Evolutionary conservation across 1,284 basidiomycete species (phyloP).

Genomic region (Apiotrichum siamense): DNA sequence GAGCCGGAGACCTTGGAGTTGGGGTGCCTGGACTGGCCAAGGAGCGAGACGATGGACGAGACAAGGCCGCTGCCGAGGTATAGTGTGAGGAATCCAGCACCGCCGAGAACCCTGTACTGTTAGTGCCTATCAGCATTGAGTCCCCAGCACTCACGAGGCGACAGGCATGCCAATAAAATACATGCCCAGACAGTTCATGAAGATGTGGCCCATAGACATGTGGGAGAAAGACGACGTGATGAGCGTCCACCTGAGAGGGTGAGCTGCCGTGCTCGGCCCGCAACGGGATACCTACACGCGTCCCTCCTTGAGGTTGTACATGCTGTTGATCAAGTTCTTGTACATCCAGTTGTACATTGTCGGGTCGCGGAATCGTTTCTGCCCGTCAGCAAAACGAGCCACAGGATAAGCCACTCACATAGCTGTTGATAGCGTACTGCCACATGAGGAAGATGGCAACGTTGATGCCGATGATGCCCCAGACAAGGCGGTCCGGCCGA

Average conservation of each 20-base stretch:
- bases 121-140: no score
- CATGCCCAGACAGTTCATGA: conserved; percentile 72
- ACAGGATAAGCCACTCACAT: conserved; percentile 21
- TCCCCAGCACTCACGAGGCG: conserved; percentile 46
- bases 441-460: conserved; percentile 40
- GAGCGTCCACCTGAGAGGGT: conserved; percentile 57
- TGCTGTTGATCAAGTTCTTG: conserved; percentile 59
- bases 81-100: conserved; percentile 62
- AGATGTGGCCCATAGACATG: conserved; percentile 57
- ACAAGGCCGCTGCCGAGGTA: conserved; percentile 68
- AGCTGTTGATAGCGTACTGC: conserved; percentile 41
- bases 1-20: not conserved
- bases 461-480: conserved; percentile 37
- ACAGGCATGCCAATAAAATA: conserved; percentile 71
- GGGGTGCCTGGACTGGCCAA: not conserved
- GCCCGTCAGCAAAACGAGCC: not conserved
- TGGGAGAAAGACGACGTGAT: conserved; percentile 73
- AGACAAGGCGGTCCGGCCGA: conserved; percentile 1
- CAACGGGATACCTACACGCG: conserved; percentile 50
- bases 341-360: conserved; percentile 57
- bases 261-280: no score
- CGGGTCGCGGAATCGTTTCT: conserved; percentile 51
- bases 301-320: conserved; percentile 61
- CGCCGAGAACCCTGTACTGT: conserved; percentile 55
- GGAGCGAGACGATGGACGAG: conserved; percentile 58